phyloP scores from a whole-genome alignment of 2,329 filamentous ascomycete species.

The Capronia epimyces region DNA sequence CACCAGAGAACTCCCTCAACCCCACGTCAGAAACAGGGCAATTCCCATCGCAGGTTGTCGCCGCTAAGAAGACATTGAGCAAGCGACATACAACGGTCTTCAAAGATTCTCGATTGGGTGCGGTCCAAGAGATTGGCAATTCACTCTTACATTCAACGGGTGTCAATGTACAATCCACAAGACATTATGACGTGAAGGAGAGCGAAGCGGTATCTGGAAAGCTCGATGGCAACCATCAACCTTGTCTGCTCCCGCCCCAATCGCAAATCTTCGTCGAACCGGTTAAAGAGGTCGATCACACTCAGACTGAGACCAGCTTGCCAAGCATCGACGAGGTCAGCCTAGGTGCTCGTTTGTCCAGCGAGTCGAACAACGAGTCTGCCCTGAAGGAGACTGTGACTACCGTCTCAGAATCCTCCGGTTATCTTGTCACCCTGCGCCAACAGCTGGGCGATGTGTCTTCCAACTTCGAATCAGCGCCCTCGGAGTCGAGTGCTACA shows the following conservation, averaged over 20 bases:
- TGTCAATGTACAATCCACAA: background rate
- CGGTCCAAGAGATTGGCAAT: conserved; percentile 29
- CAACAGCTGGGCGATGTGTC: conserved; percentile 3
- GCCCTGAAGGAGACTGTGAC: conserved; percentile 4
- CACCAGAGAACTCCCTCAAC: conserved; percentile 23
- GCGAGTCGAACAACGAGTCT: conserved; percentile 13
- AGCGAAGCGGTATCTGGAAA: background rate
- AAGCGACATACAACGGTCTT: conserved; percentile 53
- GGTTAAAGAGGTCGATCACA: conserved; percentile 20
- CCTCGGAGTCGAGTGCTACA: conserved; percentile 1
- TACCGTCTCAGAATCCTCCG: conserved; percentile 10
- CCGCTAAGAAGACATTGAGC: conserved; percentile 44
- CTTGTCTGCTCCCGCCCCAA: conserved; percentile 9
- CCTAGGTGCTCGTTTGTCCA: conserved; percentile 16
- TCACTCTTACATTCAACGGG: conserved; percentile 16
- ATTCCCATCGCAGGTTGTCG: conserved; percentile 28
- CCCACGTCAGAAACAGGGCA: conserved; percentile 32
- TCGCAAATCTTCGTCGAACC: conserved; percentile 25
- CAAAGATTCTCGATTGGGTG: conserved; percentile 43
- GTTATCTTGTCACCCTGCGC: conserved; percentile 3
- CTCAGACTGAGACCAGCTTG: conserved; percentile 25
- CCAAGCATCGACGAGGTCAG: conserved; percentile 26
- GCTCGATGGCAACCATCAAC: conserved; percentile 29
- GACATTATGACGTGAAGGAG: background rate
- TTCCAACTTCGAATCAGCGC: background rate